These are phyloP conservation scores for Arthrobotrys conoides DNA, from an alignment of 2,329 filamentous ascomycete species.

Conservation along the genomic window DNA sequence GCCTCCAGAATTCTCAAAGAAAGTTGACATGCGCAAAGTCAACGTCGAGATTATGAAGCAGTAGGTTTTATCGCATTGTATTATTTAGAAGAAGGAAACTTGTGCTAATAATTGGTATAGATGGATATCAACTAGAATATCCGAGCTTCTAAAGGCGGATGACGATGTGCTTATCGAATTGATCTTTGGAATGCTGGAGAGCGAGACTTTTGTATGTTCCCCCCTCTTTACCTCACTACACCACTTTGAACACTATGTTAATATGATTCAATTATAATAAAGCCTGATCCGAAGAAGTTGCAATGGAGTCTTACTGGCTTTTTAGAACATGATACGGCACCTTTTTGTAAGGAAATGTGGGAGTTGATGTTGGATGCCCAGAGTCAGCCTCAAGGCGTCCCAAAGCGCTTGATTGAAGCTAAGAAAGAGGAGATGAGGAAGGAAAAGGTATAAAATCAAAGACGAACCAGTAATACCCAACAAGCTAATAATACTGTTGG, in stretches of 20 bases:
- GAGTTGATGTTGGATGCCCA: conserved; percentile 91
- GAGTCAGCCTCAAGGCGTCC: conserved; percentile 87
- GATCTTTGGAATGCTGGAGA: conserved; percentile 79
- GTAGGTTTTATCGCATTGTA: conserved; percentile 70
- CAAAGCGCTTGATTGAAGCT: conserved; percentile 92
- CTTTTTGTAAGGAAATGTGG: conserved; percentile 96
- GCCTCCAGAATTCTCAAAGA: conserved; percentile 90
- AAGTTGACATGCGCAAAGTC: conserved; percentile 97
- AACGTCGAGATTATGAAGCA: conserved; percentile 99
- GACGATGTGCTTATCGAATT: conserved; percentile 97
- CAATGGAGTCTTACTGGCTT: conserved; percentile 97
- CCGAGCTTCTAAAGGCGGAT: conserved; percentile 88
- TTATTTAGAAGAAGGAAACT: background rate
- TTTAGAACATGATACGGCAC: conserved; percentile 88
- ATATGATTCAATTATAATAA: conserved; percentile 34
- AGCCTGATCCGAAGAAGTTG: conserved; percentile 96
- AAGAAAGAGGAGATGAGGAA: conserved; percentile 96
- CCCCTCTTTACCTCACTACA: conserved; percentile 6
- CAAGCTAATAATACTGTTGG: background rate
- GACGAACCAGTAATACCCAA: background rate
- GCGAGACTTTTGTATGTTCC: conserved; percentile 78
- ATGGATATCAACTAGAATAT: conserved; percentile 93
- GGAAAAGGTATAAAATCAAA: conserved; percentile 79
- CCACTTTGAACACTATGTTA: background rate
- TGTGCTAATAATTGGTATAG: conserved; percentile 68